A percentile compares a stretch with the other conserved stretches of the same genome.
These are phyloP conservation scores for Acanthamoeba castellanii DNA, from an alignment of 208 protist genomes.

Conservation along the genomic window DNA sequence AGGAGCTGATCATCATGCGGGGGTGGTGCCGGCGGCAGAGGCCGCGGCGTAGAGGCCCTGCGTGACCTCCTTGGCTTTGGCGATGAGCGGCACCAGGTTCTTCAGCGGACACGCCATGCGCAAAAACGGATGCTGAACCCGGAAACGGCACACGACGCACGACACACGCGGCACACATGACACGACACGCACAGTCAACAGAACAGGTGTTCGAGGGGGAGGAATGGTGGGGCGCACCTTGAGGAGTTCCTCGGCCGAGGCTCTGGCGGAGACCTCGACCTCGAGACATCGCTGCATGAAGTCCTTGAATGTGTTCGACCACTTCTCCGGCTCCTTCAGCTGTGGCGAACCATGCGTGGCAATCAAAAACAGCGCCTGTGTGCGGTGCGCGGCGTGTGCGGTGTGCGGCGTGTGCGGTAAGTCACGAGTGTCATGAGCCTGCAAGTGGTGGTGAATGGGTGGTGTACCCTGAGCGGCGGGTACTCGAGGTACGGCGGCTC, in stretches of 20 bases:
- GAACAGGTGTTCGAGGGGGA: not conserved
- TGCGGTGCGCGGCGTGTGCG: no score
- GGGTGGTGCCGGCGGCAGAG: no score
- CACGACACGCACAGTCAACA: no score
- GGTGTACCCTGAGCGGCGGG: slow-evolving; percentile 51
- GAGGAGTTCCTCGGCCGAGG: slow-evolving; percentile 61
- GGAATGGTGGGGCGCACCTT: not conserved
- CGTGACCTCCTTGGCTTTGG: slow-evolving; percentile 64
- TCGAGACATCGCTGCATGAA: slow-evolving; percentile 59
- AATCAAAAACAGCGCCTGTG: slow-evolving; percentile 68
- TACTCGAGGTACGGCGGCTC: slow-evolving; percentile 80
- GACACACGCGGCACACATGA: no score
- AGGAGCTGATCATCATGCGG: no score
- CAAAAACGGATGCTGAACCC: slow-evolving; percentile 33
- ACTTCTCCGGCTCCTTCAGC: slow-evolving; percentile 72
- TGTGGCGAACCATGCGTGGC: slow-evolving; percentile 67
- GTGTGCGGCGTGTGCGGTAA: no score
- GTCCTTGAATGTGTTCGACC: slow-evolving; percentile 58
- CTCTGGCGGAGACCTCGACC: not conserved
- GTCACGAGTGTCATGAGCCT: no score
- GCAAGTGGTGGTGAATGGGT: no score
- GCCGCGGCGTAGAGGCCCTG: not conserved
- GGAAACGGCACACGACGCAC: no score
- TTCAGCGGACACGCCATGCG: slow-evolving; percentile 45
- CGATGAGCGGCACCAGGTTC: slow-evolving; percentile 35